These are phyloP conservation scores for Ophidiomyces ophidiicola DNA, from an alignment of 2,329 filamentous ascomycete genomes.

Conservation along the genomic window DNA sequence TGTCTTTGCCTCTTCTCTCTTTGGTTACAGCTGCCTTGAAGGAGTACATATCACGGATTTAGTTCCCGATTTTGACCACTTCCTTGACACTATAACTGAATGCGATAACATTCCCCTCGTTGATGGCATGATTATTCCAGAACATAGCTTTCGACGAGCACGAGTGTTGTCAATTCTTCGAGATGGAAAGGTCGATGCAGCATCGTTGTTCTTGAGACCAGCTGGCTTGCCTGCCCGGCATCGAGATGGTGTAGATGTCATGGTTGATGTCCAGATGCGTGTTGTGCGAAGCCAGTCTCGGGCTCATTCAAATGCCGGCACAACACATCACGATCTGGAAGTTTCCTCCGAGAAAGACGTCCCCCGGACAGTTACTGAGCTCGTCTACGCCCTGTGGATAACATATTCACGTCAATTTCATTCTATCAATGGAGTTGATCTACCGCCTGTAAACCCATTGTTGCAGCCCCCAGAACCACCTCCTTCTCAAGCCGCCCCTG, in stretches of 20 bases:
- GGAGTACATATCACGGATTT: constrained; percentile 67
- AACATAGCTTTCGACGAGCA: constrained; percentile 87
- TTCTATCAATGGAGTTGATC: constrained; percentile 51
- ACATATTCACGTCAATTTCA: constrained; percentile 92
- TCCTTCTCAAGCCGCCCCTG: constrained; percentile 65
- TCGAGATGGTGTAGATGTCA: constrained; percentile 80
- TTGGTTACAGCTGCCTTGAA: constrained; percentile 75
- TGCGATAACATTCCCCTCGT: constrained; percentile 73
- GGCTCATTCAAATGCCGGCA: constrained; percentile 37
- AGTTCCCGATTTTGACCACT: constrained; percentile 75
- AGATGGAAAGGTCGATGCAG: constrained; percentile 67
- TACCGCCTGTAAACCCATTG: constrained; percentile 42
- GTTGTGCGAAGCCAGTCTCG: constrained; percentile 81
- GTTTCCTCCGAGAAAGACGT: constrained; percentile 35
- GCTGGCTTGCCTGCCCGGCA: constrained; percentile 76
- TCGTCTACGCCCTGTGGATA: constrained; percentile 92
- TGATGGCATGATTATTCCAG: constrained; percentile 93
- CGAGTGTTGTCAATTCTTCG: constrained; percentile 71
- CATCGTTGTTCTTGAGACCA: constrained; percentile 67
- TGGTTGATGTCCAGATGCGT: constrained; percentile 91
- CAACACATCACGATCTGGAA: constrained; percentile 49
- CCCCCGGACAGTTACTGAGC: constrained; percentile 50
- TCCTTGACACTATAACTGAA: constrained; percentile 67
- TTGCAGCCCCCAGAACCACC: constrained; percentile 56
- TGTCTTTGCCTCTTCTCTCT: constrained; percentile 83